Evolutionary conservation across 177 flowering plant genomes (phyloP).

Genomic region (Vitis hybrid): DNA sequence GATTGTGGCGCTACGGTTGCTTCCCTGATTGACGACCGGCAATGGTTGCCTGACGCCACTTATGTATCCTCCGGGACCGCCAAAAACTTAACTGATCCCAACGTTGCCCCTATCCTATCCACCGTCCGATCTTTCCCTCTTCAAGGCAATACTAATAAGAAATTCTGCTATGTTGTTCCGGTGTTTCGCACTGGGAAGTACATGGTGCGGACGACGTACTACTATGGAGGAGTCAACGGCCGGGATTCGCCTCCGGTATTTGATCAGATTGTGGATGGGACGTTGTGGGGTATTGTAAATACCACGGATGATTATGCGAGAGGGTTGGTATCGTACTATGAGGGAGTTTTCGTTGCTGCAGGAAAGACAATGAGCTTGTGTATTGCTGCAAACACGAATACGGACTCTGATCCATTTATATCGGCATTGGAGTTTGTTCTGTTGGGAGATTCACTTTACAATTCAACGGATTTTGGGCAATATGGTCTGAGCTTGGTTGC

Average conservation of each 20-base stretch:
- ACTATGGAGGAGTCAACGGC: conserved; percentile 75
- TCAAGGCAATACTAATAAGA: conserved; percentile 18
- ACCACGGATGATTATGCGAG: conserved; percentile 69
- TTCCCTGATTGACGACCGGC: conserved; percentile 37
- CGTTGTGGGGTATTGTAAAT: conserved; percentile 78
- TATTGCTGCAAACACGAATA: conserved; percentile 53
- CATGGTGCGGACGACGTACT: conserved; percentile 77
- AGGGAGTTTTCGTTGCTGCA: conserved; percentile 66
- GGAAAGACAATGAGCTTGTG: conserved; percentile 82
- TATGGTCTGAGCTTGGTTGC: conserved; percentile 61
- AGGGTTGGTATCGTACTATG: conserved; percentile 57
- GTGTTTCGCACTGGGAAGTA: conserved; percentile 52
- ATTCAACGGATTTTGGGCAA: conserved; percentile 67
- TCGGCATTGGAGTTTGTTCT: conserved; percentile 69
- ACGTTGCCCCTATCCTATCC: conserved; percentile 41
- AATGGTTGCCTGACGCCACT: conserved; percentile 61
- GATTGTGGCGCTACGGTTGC: conserved; percentile 62
- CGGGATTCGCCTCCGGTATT: conserved; percentile 69
- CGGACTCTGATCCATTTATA: conserved; percentile 84
- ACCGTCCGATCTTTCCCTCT: conserved; percentile 81
- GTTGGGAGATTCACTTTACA: conserved; percentile 65
- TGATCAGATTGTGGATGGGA: conserved; percentile 90
- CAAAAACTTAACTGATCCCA: conserved; percentile 27
- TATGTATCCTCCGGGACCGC: conserved; percentile 55
- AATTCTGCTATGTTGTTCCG: conserved; percentile 70